Evolutionary conservation across 768 basidiomycete species (phyloP), one percentile per base, ranked within the genome.

Genomic region (Termitomyces sp.): DNA sequence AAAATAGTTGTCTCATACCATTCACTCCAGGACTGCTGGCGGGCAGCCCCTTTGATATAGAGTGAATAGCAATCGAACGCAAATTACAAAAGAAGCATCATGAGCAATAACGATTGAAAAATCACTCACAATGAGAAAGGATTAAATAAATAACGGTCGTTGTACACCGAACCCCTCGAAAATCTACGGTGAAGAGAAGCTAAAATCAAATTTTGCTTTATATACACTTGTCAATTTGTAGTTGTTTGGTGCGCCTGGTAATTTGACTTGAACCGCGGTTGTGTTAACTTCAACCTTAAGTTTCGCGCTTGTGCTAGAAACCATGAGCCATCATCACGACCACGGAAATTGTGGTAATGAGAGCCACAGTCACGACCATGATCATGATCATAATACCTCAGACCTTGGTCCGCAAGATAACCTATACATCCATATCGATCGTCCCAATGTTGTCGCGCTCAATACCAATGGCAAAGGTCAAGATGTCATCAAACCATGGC

Each of bases 401-500:
- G 79, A 80, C 38, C 73, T 79, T 1, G 82, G 87, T 5, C 83
- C 84, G 17, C 81, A 85, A 45, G 89, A 91, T 66, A 92, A 87
- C 67, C 77, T 97, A 5, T 96, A 79, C 70, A 62, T 74, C 1
- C 82, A 88, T 63, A 91, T 97, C 64, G 93, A 96, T 73, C 83
- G 86, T 46, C 74, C 79, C 42, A 91, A 96, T 70, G 91, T 94
- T 51, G 79, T 89, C 47, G 92, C 89, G 36, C 75, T 97, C 59
- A 97, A 97, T 68, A 84, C 83, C 17, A 71, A 68, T 11, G 81
- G 72, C 20, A 65, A 75, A 57, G 84, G 82, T 45, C 75, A 83
- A 5, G 79, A 79, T 54, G 77, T 92, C 32, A 87, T 96, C 67
- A 97, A 96, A 74, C 88, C 94, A 1, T 96, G 95, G 94, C 79